These are phyloP conservation scores for Microstegium vimineum DNA, from an alignment of 176 grass and related monocot genomes.

Conservation along the genomic window DNA sequence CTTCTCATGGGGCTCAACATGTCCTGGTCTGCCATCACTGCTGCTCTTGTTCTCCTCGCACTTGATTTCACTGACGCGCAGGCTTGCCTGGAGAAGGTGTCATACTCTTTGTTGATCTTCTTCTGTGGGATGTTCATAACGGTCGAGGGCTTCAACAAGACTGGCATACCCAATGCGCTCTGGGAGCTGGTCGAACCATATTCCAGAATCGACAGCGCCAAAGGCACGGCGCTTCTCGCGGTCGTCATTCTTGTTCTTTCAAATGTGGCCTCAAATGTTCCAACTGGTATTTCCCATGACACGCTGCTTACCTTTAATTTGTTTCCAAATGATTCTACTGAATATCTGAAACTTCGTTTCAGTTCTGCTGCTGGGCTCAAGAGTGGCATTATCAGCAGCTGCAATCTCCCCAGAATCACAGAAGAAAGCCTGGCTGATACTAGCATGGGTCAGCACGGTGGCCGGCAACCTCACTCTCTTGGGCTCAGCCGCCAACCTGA, in stretches of 20 bases:
- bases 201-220: conserved; percentile 58
- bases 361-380: conserved; percentile 87
- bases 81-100: conserved; percentile 93
- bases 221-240: conserved; percentile 61
- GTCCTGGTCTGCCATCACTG: conserved; percentile 92
- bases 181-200: conserved; percentile 86
- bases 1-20: conserved; percentile 93
- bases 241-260: conserved; percentile 81
- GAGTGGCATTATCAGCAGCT: conserved; percentile 76
- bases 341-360: not conserved
- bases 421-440: conserved; percentile 83
- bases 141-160: conserved; percentile 89
- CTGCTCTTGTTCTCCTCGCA: conserved; percentile 72
- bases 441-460: conserved; percentile 92
- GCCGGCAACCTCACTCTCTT: conserved; percentile 88
- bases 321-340: not conserved
- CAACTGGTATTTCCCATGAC: conserved; percentile 52
- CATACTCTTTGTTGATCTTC: conserved; percentile 91
- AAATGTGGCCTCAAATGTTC: conserved; percentile 95
- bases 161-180: conserved; percentile 73
- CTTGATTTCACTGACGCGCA: conserved; percentile 93
- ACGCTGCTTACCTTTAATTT: not conserved
- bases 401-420: conserved; percentile 61
- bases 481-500: conserved; percentile 91
- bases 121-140: conserved; percentile 99